Evolutionary conservation across 2,329 filamentous ascomycete species (phyloP), one percentile per base, ranked within the genome.

Genomic region (Cadophora sp.): DNA sequence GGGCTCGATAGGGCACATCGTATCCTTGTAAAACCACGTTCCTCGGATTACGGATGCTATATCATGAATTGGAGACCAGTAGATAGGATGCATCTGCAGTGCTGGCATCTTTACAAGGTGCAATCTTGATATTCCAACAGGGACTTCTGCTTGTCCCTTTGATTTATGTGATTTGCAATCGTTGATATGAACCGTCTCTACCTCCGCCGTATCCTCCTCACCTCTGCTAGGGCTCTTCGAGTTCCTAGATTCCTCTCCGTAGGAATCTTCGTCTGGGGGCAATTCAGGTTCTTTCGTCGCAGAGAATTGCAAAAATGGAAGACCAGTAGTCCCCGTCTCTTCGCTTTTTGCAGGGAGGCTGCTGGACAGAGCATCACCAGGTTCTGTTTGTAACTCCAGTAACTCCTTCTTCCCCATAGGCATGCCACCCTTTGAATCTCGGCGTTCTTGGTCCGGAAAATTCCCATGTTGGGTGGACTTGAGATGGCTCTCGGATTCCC

Each of bases 1-100:
- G 0, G 93, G 87, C 70, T 97, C 93, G 6, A 99, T 87, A 0
- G 96, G 96, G 66, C 92, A 83, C 94, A 98, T 97, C 0, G 91
- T 95, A 76, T 97, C 94, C 81, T 91, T 91, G 79, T 98, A 98
- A 78, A 99, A 99, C 96, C 96, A 99, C 0, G 95, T 98, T 0
- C 92, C 94, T 71, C 96, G 86, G 66, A 91, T 85, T 1, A 98
- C 94, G 43, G 89, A 84, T 7, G 93, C 91, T 39, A 96, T 87
- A 75, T 98, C 96, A 74, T 97, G 94, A 39, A 98, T 86, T 8
- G 96, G 95, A 20, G 91, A 94, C 96, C 96, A 99, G 77, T 99
- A 99, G 67, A 98, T 97, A 0, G 96, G 96, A 78, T 94, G 93
- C 94, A 99, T 97, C 75, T 92, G 85, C 41, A 97, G 81, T 62